A percentile compares a stretch with the other conserved stretches of the same genome.
Evolutionary conservation across 2,329 filamentous ascomycete genomes (phyloP).

Genomic region (Diaporthe ampelina): DNA sequence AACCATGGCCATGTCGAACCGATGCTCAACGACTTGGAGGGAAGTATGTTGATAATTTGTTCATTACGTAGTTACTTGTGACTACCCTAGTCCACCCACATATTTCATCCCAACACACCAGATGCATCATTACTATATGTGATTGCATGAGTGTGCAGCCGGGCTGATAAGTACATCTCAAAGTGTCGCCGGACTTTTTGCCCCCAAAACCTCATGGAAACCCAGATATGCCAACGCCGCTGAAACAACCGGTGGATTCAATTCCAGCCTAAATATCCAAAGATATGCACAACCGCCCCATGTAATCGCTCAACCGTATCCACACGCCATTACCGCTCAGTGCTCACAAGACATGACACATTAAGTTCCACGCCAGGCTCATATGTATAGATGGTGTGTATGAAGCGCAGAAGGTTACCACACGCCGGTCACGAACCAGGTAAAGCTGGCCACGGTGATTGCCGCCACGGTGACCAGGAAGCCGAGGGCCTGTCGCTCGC

Average conservation of each 20-base stretch:
- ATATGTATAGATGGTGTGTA: not conserved
- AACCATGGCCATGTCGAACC: not conserved
- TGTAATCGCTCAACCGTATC: slow-evolving; percentile 35
- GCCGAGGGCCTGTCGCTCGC: slow-evolving; percentile 62
- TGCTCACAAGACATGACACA: slow-evolving; percentile 28
- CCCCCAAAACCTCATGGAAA: slow-evolving; percentile 15
- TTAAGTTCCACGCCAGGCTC: slow-evolving; percentile 4
- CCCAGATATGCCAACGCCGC: slow-evolving; percentile 37
- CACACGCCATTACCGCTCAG: slow-evolving; percentile 38
- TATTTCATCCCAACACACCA: slow-evolving; percentile 22
- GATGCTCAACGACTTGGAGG: not conserved
- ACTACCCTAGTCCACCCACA: slow-evolving; percentile 26
- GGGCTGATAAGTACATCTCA: slow-evolving; percentile 23
- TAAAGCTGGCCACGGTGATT: slow-evolving; percentile 72
- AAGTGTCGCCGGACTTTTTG: slow-evolving; percentile 18
- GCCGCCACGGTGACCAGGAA: slow-evolving; percentile 68
- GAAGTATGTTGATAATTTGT: slow-evolving; percentile 21
- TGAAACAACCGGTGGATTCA: slow-evolving; percentile 19
- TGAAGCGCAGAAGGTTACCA: slow-evolving; percentile 25
- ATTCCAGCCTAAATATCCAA: slow-evolving; percentile 24
- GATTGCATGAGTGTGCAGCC: slow-evolving; percentile 21
- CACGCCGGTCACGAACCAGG: slow-evolving; percentile 73
- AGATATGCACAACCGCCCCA: slow-evolving; percentile 29
- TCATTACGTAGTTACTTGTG: slow-evolving; percentile 32
- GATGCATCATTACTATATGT: slow-evolving; percentile 36